Percentiles rank a stretch among this genome's conserved stretches.
Evolutionary conservation across 495 filamentous ascomycete species (phyloP).

Genomic region (Trichoderma reesei): DNA sequence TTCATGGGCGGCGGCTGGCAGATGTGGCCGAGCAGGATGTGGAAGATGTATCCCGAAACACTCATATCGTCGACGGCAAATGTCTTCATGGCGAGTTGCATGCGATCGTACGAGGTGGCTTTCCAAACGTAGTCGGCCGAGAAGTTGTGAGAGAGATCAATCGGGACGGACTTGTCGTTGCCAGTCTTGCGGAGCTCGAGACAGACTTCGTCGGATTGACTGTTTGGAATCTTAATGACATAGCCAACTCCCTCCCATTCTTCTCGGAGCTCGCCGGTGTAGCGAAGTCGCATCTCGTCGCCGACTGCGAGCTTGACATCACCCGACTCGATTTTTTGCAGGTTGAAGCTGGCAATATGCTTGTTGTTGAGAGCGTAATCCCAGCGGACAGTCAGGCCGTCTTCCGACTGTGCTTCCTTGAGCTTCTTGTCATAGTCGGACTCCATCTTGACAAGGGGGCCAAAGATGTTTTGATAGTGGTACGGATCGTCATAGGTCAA

Average conservation of each 20-base stretch:
- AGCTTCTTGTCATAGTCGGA: conserved; percentile 99
- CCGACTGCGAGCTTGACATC: conserved; percentile 97
- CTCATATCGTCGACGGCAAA: conserved; percentile 98
- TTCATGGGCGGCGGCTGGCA: conserved; percentile 95
- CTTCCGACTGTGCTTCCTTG: conserved; percentile 96
- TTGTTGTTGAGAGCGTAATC: conserved; percentile 96
- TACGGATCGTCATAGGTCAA: conserved; percentile 95
- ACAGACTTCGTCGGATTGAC: conserved; percentile 95
- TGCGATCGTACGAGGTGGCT: conserved; percentile 96
- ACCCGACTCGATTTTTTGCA: conserved; percentile 94
- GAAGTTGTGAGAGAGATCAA: conserved; percentile 96
- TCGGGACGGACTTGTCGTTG: conserved; percentile 89
- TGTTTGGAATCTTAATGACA: conserved; percentile 99
- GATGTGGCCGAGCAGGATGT: conserved; percentile 92
- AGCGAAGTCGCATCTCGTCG: conserved; percentile 96
- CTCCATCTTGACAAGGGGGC: conserved; percentile 96
- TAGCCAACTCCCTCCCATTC: conserved; percentile 98
- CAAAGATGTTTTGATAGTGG: conserved; percentile 99
- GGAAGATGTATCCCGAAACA: conserved; percentile 97
- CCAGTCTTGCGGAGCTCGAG: conserved; percentile 69
- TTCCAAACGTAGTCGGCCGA: conserved; percentile 99
- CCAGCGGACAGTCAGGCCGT: conserved; percentile 89
- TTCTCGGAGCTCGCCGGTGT: conserved; percentile 86
- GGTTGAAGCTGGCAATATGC: conserved; percentile 87
- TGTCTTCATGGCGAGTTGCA: conserved; percentile 99